Evolutionary conservation across 371 early-diverging fungal genomes (phyloP).

Genomic region (Encephalitozoon hellem): DNA sequence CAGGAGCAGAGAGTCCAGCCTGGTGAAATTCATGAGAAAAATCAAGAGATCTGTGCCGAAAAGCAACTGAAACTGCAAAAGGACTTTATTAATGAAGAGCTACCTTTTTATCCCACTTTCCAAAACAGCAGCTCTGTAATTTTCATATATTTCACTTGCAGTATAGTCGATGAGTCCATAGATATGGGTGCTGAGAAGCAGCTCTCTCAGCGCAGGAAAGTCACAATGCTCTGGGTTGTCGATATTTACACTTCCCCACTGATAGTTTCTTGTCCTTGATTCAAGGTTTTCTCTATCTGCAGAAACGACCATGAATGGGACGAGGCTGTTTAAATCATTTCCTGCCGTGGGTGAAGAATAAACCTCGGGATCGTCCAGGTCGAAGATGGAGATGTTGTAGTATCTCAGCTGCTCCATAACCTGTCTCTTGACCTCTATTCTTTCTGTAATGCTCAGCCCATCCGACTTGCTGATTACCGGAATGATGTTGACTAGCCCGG

Average conservation of each 20-base stretch:
- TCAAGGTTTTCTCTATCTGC: not conserved
- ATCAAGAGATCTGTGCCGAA: not conserved
- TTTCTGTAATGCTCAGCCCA: conserved; percentile 49
- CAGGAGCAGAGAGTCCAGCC: not conserved
- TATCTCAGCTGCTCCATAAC: conserved; percentile 43
- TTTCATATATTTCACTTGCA: conserved; percentile 57
- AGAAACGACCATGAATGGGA: conserved; percentile 34
- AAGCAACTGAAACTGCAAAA: not conserved
- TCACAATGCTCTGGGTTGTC: conserved; percentile 52
- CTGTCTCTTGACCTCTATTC: conserved; percentile 17
- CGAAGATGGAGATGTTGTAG: conserved; percentile 53
- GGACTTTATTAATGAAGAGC: not conserved
- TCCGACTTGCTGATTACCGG: conserved; percentile 60
- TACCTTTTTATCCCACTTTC: conserved; percentile 13
- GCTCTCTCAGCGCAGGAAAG: conserved; percentile 45
- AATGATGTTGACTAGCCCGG: conserved; percentile 54
- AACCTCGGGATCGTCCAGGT: conserved; percentile 41
- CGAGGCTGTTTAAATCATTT: conserved; percentile 13
- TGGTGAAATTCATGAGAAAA: not conserved
- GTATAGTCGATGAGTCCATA: conserved; percentile 55
- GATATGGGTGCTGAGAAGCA: conserved; percentile 40
- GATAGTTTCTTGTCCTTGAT: conserved; percentile 14
- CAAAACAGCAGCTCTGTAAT: conserved; percentile 53
- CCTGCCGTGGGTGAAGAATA: not conserved
- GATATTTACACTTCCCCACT: conserved; percentile 26